Evolutionary conservation across 768 basidiomycete genomes (phyloP).

Genomic region (Steccherinum ochraceum): DNA sequence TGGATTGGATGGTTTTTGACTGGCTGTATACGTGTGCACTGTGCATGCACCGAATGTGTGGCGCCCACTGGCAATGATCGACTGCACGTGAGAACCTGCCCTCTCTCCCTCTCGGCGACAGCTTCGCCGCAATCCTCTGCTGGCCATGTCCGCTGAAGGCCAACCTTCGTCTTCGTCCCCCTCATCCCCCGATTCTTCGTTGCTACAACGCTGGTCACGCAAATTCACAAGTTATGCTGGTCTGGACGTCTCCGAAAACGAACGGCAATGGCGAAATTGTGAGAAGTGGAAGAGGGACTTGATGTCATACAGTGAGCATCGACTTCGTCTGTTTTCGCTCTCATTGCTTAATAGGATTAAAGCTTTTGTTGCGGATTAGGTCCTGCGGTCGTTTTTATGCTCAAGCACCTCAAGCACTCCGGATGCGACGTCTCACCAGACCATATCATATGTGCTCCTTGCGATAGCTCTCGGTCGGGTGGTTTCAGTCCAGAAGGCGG

Average conservation of each 20-base stretch:
- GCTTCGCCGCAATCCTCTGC: no score
- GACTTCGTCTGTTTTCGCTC: conserved; percentile 10
- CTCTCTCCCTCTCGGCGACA: no score
- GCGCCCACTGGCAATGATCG: no score
- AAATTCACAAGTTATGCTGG: conserved; percentile 45
- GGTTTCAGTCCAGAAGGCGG: conserved; percentile 78
- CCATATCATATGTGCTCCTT: conserved; percentile 81
- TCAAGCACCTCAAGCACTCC: conserved; percentile 77
- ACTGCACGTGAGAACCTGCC: no score
- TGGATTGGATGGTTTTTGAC: no score
- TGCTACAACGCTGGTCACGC: conserved; percentile 47
- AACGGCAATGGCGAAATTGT: conserved; percentile 40
- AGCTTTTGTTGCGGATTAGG: conserved; percentile 37
- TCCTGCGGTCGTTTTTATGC: conserved; percentile 84
- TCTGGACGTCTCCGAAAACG: conserved; percentile 39
- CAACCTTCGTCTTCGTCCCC: conserved; percentile 4
- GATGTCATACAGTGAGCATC: conserved; percentile 39
- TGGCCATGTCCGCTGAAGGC: neutral
- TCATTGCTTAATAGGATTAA: conserved; percentile 2
- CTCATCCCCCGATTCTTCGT: conserved; percentile 18
- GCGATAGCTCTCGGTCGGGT: conserved; percentile 66
- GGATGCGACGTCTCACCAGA: conserved; percentile 65
- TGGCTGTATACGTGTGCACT: no score
- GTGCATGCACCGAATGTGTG: no score
- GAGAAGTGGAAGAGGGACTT: conserved; percentile 47